Base-by-base conservation (phyloP, 1,284 basidiomycete species). In the Ganoderma resinaceum region DNA sequence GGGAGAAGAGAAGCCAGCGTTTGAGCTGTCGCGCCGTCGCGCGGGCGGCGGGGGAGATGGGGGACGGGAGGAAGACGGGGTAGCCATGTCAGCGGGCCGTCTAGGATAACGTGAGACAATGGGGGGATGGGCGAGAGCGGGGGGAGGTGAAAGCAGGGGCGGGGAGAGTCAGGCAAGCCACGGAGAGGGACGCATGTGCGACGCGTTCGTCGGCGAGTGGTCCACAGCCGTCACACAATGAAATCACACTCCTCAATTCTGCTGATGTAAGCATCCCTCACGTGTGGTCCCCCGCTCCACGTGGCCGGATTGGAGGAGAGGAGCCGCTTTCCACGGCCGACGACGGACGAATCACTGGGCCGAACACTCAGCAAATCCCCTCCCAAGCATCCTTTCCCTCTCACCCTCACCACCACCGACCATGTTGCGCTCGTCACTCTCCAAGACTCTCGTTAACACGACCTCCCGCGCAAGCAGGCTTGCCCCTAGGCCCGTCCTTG, bases 341-440 rank as follows among this genome's bases (percentile, higher is more conserved):
- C 72, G 66, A 57, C 42, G 26, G 12, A 23, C 26, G 11, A 31
- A 33, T 31, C 49, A 52, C 26, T 26, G 11, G 60, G 66, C 69
- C 63, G 63, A 57, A 65, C 53, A 65, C 18, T 59, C 18, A 59
- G 35, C 67, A 65, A 62, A 46, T 46, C 43, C 43, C 61, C 16
- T 33, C 40, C 23, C 49, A 62, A 35, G 57, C 38, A 46, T 12
- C 58, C 63, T 65, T 63, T 63, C 63, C 29, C 63, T 66, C 71
- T 71, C 61, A 67, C 78, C 73, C 73, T 76, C 77, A 79, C 75
- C 73, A 78, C 71, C 72, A 46, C 38, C 81, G 81, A 83, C 81
- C 82, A 94, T 94, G 92, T 89, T 93, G 78, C 87, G 86, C 82
- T 85, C 89, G 80, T 82, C 84, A 52, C 73, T 90, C 75, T 78